Percentiles rank a stretch among this genome's conserved stretches.
Conservation (phyloP, 768 basidiomycete species). For the Phylloporus sp. region DNA sequence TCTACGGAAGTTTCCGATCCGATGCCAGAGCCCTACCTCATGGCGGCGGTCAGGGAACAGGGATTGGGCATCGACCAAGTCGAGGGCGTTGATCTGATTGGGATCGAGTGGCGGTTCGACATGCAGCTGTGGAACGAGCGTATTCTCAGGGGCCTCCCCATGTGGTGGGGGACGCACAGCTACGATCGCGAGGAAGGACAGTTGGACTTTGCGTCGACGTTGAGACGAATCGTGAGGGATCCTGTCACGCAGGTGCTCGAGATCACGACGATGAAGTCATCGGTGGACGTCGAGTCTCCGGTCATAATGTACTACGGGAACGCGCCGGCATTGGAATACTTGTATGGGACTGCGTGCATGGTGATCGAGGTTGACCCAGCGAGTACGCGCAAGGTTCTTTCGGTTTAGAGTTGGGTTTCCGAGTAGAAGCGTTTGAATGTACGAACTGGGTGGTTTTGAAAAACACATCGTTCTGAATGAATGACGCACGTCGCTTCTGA, state of each 20-base stretch:
- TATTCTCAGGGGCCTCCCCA: not conserved
- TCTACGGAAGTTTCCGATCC: not conserved
- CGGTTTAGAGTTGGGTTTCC: no score
- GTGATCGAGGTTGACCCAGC: slow-evolving; percentile 1
- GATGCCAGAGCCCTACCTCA: not conserved
- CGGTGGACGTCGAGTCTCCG: not conserved
- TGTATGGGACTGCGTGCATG: slow-evolving; percentile 9
- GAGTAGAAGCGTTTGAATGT: no score
- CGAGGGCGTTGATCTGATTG: not conserved
- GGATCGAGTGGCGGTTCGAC: not conserved
- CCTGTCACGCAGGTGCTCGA: slow-evolving; percentile 1
- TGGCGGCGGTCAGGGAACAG: not conserved
- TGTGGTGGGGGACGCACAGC: no score
- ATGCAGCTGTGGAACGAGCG: not conserved
- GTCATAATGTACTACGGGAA: not conserved
- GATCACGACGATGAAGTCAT: slow-evolving; percentile 1
- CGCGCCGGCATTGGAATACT: not conserved
- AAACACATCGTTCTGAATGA: no score
- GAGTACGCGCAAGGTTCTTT: not conserved
- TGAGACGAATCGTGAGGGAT: not conserved
- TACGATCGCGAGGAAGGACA: no score
- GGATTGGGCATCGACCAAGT: not conserved
- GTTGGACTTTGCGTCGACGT: not conserved
- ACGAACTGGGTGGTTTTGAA: no score
- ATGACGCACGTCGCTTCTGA: no score